Evolutionary conservation across 2,329 filamentous ascomycete species (phyloP), one percentile per base, ranked within the genome.

Genomic region (Coniochaeta ligniaria): DNA sequence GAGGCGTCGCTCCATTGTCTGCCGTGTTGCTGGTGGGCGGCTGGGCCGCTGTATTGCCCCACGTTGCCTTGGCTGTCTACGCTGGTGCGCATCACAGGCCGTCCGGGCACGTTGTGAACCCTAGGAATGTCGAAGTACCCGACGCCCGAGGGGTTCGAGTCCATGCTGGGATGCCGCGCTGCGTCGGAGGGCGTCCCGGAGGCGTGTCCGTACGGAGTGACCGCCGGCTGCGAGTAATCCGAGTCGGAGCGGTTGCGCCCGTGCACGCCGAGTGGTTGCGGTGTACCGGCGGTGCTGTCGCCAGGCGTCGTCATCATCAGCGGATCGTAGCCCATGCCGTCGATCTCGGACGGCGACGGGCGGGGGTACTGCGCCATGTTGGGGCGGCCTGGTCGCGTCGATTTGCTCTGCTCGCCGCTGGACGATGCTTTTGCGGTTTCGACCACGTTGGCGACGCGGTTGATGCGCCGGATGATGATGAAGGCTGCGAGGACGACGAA

Each of bases 391-490:
- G 70, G 63, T 12, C 71, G 67, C 22, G 67, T 68, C 6, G 47
- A 52, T 60, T 67, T 67, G 17, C 66, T 66, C 1, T 67, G 67
- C 11, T 72, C 72, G 17, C 70, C 69, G 58, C 68, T 73, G 2
- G 72, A 73, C 3, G 75, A 74, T 33, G 70, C 71, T 56, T 69
- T 70, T 17, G 69, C 68, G 28, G 70, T 71, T 55, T 75, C 69
- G 8, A 77, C 72, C 7, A 73, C 73, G 31, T 70, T 71, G 65
- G 78, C 75, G 22, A 80, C 76, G 47, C 72, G 75, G 61, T 76
- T 82, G 17, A 85, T 74, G 11, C 77, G 78, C 1, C 78, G 75
- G 54, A 85, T 73, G 55, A 85, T 77, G 57, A 83, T 70, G 62
- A 74, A 79, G 2, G 81, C 73, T 0, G 76, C 76, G 2, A 75